These are phyloP conservation scores for Zymoseptoria pseudotritici DNA, from an alignment of 2,329 filamentous ascomycete species.

Conservation along the genomic window DNA sequence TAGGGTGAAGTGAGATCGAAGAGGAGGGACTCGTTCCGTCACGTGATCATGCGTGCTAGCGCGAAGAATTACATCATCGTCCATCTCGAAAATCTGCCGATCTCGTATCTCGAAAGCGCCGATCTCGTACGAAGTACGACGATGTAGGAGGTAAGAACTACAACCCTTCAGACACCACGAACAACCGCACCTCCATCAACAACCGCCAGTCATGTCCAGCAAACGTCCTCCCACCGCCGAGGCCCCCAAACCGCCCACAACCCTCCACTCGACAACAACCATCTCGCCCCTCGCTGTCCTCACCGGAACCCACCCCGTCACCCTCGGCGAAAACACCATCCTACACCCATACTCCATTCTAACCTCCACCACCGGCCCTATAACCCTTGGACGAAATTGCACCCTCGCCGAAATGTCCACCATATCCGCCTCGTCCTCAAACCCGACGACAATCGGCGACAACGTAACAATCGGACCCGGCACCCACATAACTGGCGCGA, in stretches of 20 bases:
- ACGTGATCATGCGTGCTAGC: background rate
- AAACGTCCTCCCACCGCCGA: background rate
- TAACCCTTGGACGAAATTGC: constrained; percentile 46
- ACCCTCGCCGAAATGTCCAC: constrained; percentile 64
- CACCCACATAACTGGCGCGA: constrained; percentile 32
- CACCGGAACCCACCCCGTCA: constrained; percentile 70
- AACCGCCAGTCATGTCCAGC: background rate
- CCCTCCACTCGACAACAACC: constrained; percentile 41
- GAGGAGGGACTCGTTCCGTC: background rate
- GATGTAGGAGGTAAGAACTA: too few species aligned
- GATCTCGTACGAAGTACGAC: too few species aligned
- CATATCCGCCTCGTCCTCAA: constrained; percentile 29
- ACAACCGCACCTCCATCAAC: background rate
- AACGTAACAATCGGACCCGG: constrained; percentile 39
- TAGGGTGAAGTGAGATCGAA: background rate
- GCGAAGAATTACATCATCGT: too few species aligned
- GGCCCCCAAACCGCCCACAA: constrained; percentile 28
- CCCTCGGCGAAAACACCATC: constrained; percentile 67
- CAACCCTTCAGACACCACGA: background rate
- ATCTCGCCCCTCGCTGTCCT: constrained; percentile 43
- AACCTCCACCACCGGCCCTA: constrained; percentile 34
- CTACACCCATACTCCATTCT: constrained; percentile 72
- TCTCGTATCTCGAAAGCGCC: too few species aligned
- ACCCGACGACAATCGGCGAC: constrained; percentile 33
- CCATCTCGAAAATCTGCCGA: too few species aligned